phyloP scores from a whole-genome alignment of 306 rosid genomes.

The Vachellia collinsii region DNA sequence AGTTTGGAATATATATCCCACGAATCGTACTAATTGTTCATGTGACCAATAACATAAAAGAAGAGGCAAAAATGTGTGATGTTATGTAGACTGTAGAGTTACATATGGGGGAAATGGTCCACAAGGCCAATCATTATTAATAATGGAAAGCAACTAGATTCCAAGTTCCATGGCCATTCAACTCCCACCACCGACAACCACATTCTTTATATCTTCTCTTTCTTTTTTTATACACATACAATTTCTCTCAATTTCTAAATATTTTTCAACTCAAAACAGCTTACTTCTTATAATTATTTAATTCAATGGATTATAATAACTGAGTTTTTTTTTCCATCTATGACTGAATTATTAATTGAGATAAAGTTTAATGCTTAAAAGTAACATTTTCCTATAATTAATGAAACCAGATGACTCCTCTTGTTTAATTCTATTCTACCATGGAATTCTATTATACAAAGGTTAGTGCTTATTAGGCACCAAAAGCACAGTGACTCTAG shows the following conservation, averaged over 20 bases:
- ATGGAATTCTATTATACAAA: constrained; percentile 23
- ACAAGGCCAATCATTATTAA: constrained; percentile 31
- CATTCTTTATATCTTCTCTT: no score
- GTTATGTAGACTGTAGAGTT: no score
- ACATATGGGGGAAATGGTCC: constrained; percentile 36
- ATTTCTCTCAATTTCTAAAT: no score
- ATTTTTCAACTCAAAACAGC: no score
- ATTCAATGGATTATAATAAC: neutral
- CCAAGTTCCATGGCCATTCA: constrained; percentile 36
- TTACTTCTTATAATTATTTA: no score
- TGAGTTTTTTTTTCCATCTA: neutral
- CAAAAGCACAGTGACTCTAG: neutral
- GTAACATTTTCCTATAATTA: neutral
- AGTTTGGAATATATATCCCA: neutral
- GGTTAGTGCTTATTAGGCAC: constrained; percentile 22
- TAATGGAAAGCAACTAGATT: constrained; percentile 55
- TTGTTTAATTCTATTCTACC: neutral
- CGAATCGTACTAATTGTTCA: neutral
- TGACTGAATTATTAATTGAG: neutral
- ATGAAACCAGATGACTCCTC: neutral
- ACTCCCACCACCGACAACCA: neutral
- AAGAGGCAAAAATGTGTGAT: constrained; percentile 8
- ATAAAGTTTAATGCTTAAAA: neutral
- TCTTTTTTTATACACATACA: no score
- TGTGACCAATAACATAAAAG: neutral